A percentile compares a stretch with the other conserved stretches of the same genome.
phyloP scores from a whole-genome alignment of 2,329 filamentous ascomycete genomes.

The Aspergillus nomiae region DNA sequence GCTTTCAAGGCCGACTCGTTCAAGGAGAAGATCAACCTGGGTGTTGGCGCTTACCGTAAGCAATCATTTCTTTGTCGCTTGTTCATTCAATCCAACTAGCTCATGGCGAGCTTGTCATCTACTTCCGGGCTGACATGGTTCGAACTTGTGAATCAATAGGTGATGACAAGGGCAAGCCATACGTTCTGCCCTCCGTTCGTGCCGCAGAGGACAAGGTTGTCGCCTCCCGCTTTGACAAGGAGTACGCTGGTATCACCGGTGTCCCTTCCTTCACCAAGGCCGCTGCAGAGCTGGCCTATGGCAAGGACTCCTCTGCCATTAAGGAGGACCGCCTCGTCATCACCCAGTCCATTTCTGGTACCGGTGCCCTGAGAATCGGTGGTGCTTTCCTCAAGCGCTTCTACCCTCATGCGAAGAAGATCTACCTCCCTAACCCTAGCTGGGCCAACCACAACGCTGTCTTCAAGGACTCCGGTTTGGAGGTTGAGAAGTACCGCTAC shows the following conservation, averaged over 20 bases:
- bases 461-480: constrained; percentile 88
- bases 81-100: background rate
- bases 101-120: background rate
- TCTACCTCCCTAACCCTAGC: constrained; percentile 94
- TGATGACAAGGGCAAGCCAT: constrained; percentile 96
- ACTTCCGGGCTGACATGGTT: background rate
- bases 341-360: constrained; percentile 97
- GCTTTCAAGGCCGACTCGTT: constrained; percentile 97
- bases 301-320: constrained; percentile 74
- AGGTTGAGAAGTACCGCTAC: constrained; percentile 95
- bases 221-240: constrained; percentile 80
- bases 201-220: constrained; percentile 87
- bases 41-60: constrained; percentile 91
- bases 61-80: constrained; percentile 3
- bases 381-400: constrained; percentile 90
- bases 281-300: constrained; percentile 88
- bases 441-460: constrained; percentile 99
- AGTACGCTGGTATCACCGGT: constrained; percentile 97
- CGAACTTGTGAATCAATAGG: constrained; percentile 30
- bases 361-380: constrained; percentile 91
- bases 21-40: constrained; percentile 96
- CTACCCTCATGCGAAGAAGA: constrained; percentile 88
- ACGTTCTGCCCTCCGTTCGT: constrained; percentile 91
- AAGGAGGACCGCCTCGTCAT: constrained; percentile 77
- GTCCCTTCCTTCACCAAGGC: constrained; percentile 91